phyloP scores from a whole-genome alignment of 2,329 filamentous ascomycete species.

The Metarhizium humberi region DNA sequence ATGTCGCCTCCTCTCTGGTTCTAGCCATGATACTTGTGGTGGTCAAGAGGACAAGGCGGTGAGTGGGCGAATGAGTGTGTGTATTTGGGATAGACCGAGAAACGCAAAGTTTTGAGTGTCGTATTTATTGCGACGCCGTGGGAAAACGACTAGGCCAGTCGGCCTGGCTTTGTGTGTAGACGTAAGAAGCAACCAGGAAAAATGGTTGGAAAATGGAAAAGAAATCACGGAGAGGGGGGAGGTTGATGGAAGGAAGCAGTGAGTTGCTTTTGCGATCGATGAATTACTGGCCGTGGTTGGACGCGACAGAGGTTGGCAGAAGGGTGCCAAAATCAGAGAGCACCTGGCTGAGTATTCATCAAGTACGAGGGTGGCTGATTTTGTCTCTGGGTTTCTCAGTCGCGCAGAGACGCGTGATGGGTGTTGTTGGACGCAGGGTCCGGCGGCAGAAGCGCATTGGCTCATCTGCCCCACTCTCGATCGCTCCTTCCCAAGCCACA shows the following conservation, averaged over 20 bases:
- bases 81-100: not conserved
- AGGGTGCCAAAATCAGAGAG: too few species aligned
- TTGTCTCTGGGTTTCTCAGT: too few species aligned
- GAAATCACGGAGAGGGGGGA: not conserved
- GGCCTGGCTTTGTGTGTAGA: not conserved
- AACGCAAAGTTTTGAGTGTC: not conserved
- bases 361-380: too few species aligned
- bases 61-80: not conserved
- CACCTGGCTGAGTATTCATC: too few species aligned
- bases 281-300: not conserved
- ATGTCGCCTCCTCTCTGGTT: conserved; percentile 20
- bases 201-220: not conserved
- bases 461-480: not conserved
- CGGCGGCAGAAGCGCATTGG: not conserved
- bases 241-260: not conserved
- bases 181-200: not conserved
- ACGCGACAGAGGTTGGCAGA: too few species aligned
- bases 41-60: too few species aligned
- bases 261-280: not conserved
- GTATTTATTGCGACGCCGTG: not conserved
- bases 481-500: not conserved
- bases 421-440: too few species aligned
- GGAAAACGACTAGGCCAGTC: not conserved
- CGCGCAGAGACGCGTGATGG: too few species aligned
- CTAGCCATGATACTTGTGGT: conserved; percentile 17